phyloP scores from a whole-genome alignment of 2,329 filamentous ascomycete genomes.

The Colletotrichum chlorophyti region DNA sequence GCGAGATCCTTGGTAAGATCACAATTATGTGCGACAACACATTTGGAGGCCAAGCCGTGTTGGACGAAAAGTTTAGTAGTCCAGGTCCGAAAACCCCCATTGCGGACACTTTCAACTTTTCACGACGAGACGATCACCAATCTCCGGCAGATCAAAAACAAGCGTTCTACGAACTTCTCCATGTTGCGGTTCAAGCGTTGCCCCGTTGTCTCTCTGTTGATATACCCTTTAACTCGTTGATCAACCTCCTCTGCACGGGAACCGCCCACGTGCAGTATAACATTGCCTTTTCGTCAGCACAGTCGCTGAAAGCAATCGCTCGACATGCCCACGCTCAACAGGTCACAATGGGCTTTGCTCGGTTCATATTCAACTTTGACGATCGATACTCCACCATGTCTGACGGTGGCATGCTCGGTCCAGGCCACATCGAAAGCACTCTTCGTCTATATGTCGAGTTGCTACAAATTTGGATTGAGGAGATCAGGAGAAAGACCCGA shows the following conservation, averaged over 20 bases:
- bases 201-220: conserved; percentile 92
- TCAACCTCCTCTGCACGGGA: conserved; percentile 94
- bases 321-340: conserved; percentile 91
- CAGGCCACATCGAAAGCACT: conserved; percentile 93
- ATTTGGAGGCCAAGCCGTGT: conserved; percentile 92
- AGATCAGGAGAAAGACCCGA: conserved; percentile 85
- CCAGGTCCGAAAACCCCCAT: conserved; percentile 93
- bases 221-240: conserved; percentile 90
- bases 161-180: conserved; percentile 92
- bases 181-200: conserved; percentile 93
- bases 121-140: conserved; percentile 79
- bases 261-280: conserved; percentile 94
- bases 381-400: conserved; percentile 98
- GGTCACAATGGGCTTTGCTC: conserved; percentile 94
- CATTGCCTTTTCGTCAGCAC: conserved; percentile 90
- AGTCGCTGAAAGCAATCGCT: conserved; percentile 94
- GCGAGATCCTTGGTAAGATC: conserved; percentile 93
- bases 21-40: conserved; percentile 96
- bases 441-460: conserved; percentile 91
- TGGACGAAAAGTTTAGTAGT: conserved; percentile 93
- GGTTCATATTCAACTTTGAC: conserved; percentile 99
- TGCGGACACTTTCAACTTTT: conserved; percentile 91
- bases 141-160: conserved; percentile 83
- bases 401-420: conserved; percentile 93
- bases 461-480: conserved; percentile 96